Percentiles rank a stretch among this genome's conserved stretches.
Evolutionary conservation across 78 protist species (phyloP).

Genomic region (Dictyostelium purpureum): DNA sequence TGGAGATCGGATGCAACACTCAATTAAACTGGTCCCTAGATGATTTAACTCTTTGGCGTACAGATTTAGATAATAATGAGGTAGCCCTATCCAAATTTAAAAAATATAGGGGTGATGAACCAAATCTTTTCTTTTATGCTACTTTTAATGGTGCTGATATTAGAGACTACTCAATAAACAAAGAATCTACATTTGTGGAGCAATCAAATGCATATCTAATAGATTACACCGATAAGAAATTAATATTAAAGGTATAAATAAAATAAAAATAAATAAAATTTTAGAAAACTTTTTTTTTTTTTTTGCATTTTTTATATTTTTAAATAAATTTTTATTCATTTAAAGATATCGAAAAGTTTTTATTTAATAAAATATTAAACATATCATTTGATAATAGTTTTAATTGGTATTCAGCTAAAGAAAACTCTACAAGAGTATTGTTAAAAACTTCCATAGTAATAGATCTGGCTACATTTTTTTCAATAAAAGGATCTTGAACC

Average conservation of each 20-base stretch:
- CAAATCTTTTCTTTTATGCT: background rate
- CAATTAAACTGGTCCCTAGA: constrained; percentile 3
- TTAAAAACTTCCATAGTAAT: background rate
- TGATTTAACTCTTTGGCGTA: constrained; percentile 24
- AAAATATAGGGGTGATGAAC: constrained; percentile 63
- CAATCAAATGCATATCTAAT: background rate
- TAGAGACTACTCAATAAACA: constrained; percentile 15
- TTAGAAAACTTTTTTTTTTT: too few species aligned
- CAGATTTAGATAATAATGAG: background rate
- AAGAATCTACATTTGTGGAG: background rate
- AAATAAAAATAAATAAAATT: too few species aligned
- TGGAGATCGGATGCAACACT: constrained; percentile 9
- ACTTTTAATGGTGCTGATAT: constrained; percentile 18
- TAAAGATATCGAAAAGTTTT: too few species aligned
- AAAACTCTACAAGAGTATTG: background rate
- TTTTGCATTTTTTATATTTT: too few species aligned
- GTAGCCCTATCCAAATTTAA: constrained; percentile 48
- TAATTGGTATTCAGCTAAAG: background rate
- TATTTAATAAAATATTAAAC: too few species aligned
- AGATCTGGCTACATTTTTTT: background rate
- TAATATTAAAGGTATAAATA: too few species aligned
- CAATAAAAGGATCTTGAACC: background rate
- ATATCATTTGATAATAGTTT: too few species aligned
- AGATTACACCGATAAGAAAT: too few species aligned
- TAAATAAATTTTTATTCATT: too few species aligned